Conservation (phyloP, 164 flowering plant species). For the grape (Vitis vinifera) region ASM3070453v1 NC_081822.1:642501-643000, state of each 20-base stretch:
- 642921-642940: conserved; percentile 78
- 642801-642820: background rate
- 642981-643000: conserved; percentile 65
- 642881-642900: conserved; percentile 92
- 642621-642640: conserved; percentile 94
- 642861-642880: conserved; percentile 81
- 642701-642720: conserved; percentile 66
- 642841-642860: conserved; percentile 81
- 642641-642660: conserved; percentile 93
- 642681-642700: conserved; percentile 70
- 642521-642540: background rate
- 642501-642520: background rate
- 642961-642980: conserved; percentile 74
- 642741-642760: conserved; percentile 3
- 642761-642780: conserved; percentile 1
- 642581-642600: conserved; percentile 77
- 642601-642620: conserved; percentile 83
- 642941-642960: conserved; percentile 71
- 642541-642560: background rate
- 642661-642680: conserved; percentile 84
- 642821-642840: conserved; percentile 88
- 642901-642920: conserved; percentile 93
- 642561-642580: background rate
- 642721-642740: conserved; percentile 82
- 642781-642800: background rate